These are phyloP conservation scores for Asterophora parasitica DNA, from an alignment of 768 basidiomycete species.

Conservation along the genomic window DNA sequence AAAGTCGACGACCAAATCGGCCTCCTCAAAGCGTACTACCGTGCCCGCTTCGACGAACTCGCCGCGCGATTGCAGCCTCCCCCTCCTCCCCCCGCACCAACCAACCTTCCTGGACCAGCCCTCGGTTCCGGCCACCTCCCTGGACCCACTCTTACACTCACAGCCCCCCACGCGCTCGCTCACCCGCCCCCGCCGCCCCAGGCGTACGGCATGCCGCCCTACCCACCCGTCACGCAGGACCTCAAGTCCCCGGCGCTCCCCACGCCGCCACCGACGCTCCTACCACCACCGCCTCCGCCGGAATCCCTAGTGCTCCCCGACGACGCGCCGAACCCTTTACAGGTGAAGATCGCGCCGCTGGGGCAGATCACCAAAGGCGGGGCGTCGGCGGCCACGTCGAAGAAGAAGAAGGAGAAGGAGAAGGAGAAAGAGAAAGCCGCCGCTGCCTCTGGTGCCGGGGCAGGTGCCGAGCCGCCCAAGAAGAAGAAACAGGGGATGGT, in stretches of 20 bases:
- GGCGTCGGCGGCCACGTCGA: constrained; percentile 39
- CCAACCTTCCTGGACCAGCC: constrained; percentile 12
- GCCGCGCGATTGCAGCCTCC: constrained; percentile 23
- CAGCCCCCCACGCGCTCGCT: neutral
- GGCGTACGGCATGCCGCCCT: constrained; percentile 6
- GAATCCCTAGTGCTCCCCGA: constrained; percentile 47
- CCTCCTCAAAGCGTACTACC: constrained; percentile 74
- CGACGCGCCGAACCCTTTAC: constrained; percentile 52
- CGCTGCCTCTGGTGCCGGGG: too few species aligned
- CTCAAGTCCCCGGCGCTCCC: constrained; percentile 1
- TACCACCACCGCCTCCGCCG: constrained; percentile 17
- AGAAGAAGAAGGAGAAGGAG: constrained; percentile 48
- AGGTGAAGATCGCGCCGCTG: constrained; percentile 73
- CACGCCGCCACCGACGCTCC: neutral
- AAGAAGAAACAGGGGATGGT: constrained; percentile 37
- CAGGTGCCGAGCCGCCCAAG: constrained; percentile 21
- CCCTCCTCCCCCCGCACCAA: constrained; percentile 10
- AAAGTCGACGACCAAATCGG: constrained; percentile 80
- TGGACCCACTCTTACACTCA: constrained; percentile 7
- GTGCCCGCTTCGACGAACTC: constrained; percentile 45
- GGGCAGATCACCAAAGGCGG: constrained; percentile 65
- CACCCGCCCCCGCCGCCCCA: neutral
- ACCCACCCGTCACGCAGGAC: constrained; percentile 2
- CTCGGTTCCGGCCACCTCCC: constrained; percentile 16
- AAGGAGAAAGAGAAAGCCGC: too few species aligned